Evolutionary conservation across 345 rosid species (phyloP).

Genomic region (Firmiana major): DNA sequence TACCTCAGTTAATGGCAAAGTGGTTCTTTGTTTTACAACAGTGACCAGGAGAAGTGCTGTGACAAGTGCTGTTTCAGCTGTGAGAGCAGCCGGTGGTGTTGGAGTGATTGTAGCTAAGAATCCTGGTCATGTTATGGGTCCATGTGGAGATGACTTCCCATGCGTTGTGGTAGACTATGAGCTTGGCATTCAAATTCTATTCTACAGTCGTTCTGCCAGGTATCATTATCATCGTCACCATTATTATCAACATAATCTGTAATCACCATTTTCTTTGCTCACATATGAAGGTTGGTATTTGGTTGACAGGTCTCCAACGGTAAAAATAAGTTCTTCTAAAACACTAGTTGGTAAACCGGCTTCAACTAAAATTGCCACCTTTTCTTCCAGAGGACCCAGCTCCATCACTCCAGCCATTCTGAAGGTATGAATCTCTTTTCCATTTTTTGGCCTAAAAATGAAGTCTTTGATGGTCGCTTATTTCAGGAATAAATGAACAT

Average conservation of each 20-base stretch:
- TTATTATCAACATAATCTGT: neutral
- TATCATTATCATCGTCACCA: constrained; percentile 4
- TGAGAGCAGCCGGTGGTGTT: constrained; percentile 30
- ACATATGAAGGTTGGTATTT: neutral
- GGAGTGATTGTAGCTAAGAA: constrained; percentile 35
- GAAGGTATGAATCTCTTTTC: constrained; percentile 21
- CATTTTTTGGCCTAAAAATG: constrained; percentile 21
- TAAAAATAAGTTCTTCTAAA: constrained; percentile 23
- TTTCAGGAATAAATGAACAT: neutral
- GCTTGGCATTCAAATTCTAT: constrained; percentile 31
- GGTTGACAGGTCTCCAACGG: constrained; percentile 18
- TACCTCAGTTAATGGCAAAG: constrained; percentile 26
- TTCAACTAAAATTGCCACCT: constrained; percentile 33
- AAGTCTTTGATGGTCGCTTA: neutral
- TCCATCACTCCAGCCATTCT: constrained; percentile 42
- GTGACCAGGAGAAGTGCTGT: constrained; percentile 14
- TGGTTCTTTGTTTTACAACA: constrained; percentile 34
- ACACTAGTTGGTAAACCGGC: constrained; percentile 31
- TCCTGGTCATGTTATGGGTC: constrained; percentile 24
- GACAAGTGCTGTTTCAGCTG: constrained; percentile 19
- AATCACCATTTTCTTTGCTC: neutral
- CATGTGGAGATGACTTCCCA: constrained; percentile 31
- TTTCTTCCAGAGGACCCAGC: constrained; percentile 60
- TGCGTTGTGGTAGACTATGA: constrained; percentile 32
- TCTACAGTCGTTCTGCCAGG: constrained; percentile 35